Base-by-base conservation (phyloP, 257 asterid species). In the Scutellaria galericulata region DNA sequence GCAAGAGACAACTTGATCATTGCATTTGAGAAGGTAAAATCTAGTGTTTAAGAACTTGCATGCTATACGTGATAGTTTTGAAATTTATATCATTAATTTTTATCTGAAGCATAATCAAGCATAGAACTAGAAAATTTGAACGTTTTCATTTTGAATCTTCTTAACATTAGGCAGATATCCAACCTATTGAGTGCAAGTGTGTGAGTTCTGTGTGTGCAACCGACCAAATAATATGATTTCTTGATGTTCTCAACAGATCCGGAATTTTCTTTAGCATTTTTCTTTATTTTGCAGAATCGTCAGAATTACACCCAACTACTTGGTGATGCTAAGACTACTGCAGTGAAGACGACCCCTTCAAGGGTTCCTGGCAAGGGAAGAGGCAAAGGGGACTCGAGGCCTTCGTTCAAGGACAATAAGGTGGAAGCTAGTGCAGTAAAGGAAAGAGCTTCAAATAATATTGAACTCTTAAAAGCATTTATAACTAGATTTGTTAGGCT, bases 21-120 rank as follows among this genome's bases (percentile, higher is more conserved):
- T 77, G 97, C 95, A 22, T 94, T 91, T 85, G 99, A 94, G 92
- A 94, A 91, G 99, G 99, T 94, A 82, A 81, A 58, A 42, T 46
- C 58, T 68, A 37, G 45, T 42, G 11, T 56, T 27, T 31, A 44
- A 41, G 5, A 12, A 69, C n/a, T 50, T 66, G 56, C 42, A 50
- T 57, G 7, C 20, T 58, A 6, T 35, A 41, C 10, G 47, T 15
- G 1, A 10, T 71, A 58, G 11, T 45, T 53, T 50, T 31, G 44
- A 13, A 62, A 14, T 13, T 40, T 15, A 1, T 47, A 9, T 18
- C 69, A 41, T 22, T 64, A 48, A 61, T 54, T 7, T 27, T 62
- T 15, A 3, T 31, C 5, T 31, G 56, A 45, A 64, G 42, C 67
- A 27, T 56, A 20, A 45, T 70, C 27, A 15, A 12, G 67, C 31